Base-by-base conservation (phyloP, 805 yeast species). In the Maudiozyma bulderi region DNA sequence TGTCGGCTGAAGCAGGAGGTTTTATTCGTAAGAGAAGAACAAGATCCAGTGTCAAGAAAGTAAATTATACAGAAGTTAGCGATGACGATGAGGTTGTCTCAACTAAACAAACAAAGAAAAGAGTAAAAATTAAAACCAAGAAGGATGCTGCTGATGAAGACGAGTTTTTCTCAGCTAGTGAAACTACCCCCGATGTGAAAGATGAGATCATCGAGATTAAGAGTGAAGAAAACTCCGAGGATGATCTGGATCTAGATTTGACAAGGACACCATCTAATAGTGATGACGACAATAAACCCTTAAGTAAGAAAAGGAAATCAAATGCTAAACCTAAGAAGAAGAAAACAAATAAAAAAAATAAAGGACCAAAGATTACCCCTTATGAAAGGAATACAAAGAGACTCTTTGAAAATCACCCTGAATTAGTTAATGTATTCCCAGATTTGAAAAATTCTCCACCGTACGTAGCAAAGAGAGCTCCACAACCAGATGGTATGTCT, bases 401-500 rank as follows among this genome's bases (percentile, higher is more conserved):
- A 50, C 69, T 93, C 15, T 86, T 75, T 58, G 84, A 78, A 40
- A 73, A 77, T 48, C 98, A 93, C 64, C 96, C 96, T 0, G 82
- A 85, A 48, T 70, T 93, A 47, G 74, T 75, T 52, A 78, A 78
- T 37, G 84, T 86, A 1, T 91, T 93, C 60, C 78, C 84, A 0
- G 75, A 77, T 48, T 70, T 91, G 46, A 78, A 72, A 43, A 64
- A 70, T 1, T 65, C 74, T 3, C 73, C 75, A 10, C 56, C 59
- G 13, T 76, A 80, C 41, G 65, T 65, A 32, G 80, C 81, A 0
- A 76, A 75, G 52, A 60, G 74, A 43, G 86, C 89, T 0, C 69
- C 67, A 10, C 96, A 89, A 59, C 98, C 99, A 0, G 74, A 71
- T 1, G 89, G 85, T 8, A 79, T 91, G 85, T 76, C 76, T 1